Conservation (phyloP, 140 eudicot species). For the Ambrosia hybrid region DNA sequence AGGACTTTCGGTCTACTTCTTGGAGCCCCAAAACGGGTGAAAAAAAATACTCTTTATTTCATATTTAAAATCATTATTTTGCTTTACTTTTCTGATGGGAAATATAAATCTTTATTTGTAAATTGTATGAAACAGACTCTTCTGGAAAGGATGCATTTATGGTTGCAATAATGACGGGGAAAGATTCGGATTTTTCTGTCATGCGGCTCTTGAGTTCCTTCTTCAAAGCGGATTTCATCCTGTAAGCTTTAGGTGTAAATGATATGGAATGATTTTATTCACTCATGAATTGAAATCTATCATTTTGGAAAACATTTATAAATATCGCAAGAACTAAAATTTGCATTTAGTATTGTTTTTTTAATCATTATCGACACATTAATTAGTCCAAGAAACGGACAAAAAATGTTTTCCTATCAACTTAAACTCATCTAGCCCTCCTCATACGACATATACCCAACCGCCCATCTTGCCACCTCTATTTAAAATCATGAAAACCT, state of each 20-base stretch:
- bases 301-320: too few species aligned
- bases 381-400: slow-evolving; percentile 4
- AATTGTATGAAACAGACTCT: slow-evolving; percentile 46
- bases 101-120: slow-evolving; percentile 7
- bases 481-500: too few species aligned
- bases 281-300: background rate
- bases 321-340: too few species aligned
- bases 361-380: too few species aligned
- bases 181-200: slow-evolving; percentile 96
- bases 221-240: slow-evolving; percentile 95
- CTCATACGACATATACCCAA: too few species aligned
- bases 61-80: background rate
- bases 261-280: background rate
- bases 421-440: too few species aligned
- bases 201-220: slow-evolving; percentile 97
- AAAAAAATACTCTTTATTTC: background rate
- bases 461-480: too few species aligned
- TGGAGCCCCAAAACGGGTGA: slow-evolving; percentile 99
- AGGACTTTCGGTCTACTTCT: slow-evolving; percentile 86
- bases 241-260: slow-evolving; percentile 52
- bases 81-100: background rate
- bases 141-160: slow-evolving; percentile 81
- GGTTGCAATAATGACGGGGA: slow-evolving; percentile 88
- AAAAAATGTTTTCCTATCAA: background rate
- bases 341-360: too few species aligned